A percentile compares a stretch with the other conserved stretches of the same genome.
These are phyloP conservation scores for Candolleomyces eurysporus DNA, from an alignment of 768 basidiomycete genomes.

Conservation along the genomic window DNA sequence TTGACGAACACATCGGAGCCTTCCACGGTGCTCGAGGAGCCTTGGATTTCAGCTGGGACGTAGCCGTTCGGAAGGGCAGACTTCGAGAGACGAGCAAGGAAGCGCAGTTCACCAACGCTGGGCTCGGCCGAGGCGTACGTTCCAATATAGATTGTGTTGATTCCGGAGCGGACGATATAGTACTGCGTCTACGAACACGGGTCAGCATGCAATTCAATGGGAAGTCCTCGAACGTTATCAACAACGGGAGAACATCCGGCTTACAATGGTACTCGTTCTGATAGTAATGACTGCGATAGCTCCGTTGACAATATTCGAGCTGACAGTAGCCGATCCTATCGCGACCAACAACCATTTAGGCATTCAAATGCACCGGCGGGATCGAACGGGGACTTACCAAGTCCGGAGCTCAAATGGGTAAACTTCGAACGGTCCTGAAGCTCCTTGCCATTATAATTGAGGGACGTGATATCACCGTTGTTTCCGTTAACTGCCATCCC, in stretches of 20 bases:
- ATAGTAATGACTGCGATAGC: conserved; percentile 42
- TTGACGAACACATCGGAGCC: conserved; percentile 45
- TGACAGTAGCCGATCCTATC: conserved; percentile 39
- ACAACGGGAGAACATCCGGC: conserved; percentile 1
- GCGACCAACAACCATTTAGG: not conserved
- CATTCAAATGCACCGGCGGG: not conserved
- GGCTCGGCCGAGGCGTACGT: conserved; percentile 47
- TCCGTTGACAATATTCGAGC: conserved; percentile 34
- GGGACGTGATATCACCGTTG: conserved; percentile 46
- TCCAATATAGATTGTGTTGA: conserved; percentile 45
- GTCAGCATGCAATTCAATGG: not conserved
- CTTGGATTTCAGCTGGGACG: conserved; percentile 36
- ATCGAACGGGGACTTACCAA: conserved; percentile 25
- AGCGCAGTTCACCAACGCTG: conserved; percentile 44
- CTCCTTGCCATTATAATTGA: conserved; percentile 44
- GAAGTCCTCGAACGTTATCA: not conserved
- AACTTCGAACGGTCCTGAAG: conserved; percentile 44
- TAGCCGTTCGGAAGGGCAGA: conserved; percentile 39
- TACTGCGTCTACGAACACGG: conserved; percentile 38
- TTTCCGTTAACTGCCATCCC: conserved; percentile 33
- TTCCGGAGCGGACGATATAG: conserved; percentile 41
- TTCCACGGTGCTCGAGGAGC: conserved; percentile 40
- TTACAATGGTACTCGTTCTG: conserved; percentile 42
- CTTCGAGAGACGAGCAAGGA: conserved; percentile 45
- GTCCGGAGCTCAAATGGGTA: conserved; percentile 45